A percentile compares a stretch with the other conserved stretches of the same genome.
Conservation (phyloP, 2,329 filamentous ascomycete species). For the Penicillium sp. region DNA sequence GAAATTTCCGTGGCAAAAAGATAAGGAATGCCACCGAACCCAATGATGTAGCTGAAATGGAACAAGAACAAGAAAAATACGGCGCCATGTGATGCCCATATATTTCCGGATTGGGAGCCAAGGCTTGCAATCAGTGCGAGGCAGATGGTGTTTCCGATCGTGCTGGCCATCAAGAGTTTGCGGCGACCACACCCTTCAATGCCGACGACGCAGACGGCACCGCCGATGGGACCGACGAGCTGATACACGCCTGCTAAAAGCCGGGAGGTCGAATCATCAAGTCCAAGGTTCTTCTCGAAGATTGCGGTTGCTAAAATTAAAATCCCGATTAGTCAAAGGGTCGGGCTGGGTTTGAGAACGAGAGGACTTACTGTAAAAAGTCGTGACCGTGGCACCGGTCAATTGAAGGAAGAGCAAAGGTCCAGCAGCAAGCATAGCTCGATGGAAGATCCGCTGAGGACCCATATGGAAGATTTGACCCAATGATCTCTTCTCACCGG, state of each 20-base stretch:
- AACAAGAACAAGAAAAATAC: conserved; percentile 25
- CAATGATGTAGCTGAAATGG: conserved; percentile 25
- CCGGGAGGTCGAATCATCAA: conserved; percentile 17
- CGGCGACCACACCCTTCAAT: conserved; percentile 21
- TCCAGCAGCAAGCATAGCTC: conserved; percentile 15
- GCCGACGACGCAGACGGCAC: conserved; percentile 16
- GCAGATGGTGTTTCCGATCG: conserved; percentile 19
- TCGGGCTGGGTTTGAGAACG: background rate
- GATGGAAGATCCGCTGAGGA: conserved; percentile 19
- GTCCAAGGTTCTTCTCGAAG: conserved; percentile 20
- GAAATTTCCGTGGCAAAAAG: conserved; percentile 22
- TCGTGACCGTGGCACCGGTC: conserved; percentile 22
- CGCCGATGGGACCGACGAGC: conserved; percentile 21
- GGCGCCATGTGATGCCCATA: conserved; percentile 16
- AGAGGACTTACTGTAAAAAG: conserved; percentile 21
- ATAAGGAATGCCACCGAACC: conserved; percentile 25
- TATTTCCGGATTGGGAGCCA: conserved; percentile 13
- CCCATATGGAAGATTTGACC: conserved; percentile 19
- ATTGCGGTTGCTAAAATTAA: conserved; percentile 16
- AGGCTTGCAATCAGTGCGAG: conserved; percentile 18
- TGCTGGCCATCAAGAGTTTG: conserved; percentile 18
- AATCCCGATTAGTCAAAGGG: too few species aligned
- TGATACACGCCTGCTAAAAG: conserved; percentile 22
- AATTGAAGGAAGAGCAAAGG: conserved; percentile 19
- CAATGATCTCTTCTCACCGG: conserved; percentile 9